Conservation (phyloP, 352 stramenopile genomes). For the Phytophthora boehmeriae region DNA sequence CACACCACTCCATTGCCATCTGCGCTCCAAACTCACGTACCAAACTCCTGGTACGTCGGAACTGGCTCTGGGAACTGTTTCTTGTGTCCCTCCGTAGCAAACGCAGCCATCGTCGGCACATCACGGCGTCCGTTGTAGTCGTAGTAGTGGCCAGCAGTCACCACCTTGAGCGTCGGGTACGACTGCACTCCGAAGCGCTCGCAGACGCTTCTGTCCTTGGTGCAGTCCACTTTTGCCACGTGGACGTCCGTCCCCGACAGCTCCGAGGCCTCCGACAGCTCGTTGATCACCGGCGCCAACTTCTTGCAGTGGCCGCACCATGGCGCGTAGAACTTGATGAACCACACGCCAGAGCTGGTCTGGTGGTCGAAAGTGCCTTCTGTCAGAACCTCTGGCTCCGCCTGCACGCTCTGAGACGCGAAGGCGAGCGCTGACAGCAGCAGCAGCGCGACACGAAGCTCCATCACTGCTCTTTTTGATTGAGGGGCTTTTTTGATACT, state of each 20-base stretch:
- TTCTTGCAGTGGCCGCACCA: slow-evolving; percentile 89
- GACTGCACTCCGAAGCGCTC: slow-evolving; percentile 82
- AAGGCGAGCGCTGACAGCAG: slow-evolving; percentile 29
- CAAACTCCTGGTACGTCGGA: slow-evolving; percentile 60
- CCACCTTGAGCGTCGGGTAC: slow-evolving; percentile 85
- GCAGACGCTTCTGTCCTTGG: slow-evolving; percentile 69
- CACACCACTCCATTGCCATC: background rate
- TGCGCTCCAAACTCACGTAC: slow-evolving; percentile 28
- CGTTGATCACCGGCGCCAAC: slow-evolving; percentile 66
- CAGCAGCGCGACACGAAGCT: slow-evolving; percentile 30
- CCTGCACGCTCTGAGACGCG: slow-evolving; percentile 23
- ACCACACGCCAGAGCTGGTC: slow-evolving; percentile 63
- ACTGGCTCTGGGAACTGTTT: slow-evolving; percentile 67
- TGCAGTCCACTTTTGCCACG: slow-evolving; percentile 84
- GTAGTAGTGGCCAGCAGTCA: slow-evolving; percentile 62
- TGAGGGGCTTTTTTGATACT: slow-evolving; percentile 16
- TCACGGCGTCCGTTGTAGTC: slow-evolving; percentile 77
- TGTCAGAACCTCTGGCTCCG: slow-evolving; percentile 40
- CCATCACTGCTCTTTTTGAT: slow-evolving; percentile 27
- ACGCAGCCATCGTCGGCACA: slow-evolving; percentile 56
- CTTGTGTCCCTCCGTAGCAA: slow-evolving; percentile 67
- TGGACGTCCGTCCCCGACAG: slow-evolving; percentile 46
- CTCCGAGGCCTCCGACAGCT: slow-evolving; percentile 46
- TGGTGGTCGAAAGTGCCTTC: slow-evolving; percentile 66
- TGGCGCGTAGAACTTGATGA: slow-evolving; percentile 87